Evolutionary conservation across 2,329 filamentous ascomycete species (phyloP).

Genomic region (Aspergillus sp.): DNA sequence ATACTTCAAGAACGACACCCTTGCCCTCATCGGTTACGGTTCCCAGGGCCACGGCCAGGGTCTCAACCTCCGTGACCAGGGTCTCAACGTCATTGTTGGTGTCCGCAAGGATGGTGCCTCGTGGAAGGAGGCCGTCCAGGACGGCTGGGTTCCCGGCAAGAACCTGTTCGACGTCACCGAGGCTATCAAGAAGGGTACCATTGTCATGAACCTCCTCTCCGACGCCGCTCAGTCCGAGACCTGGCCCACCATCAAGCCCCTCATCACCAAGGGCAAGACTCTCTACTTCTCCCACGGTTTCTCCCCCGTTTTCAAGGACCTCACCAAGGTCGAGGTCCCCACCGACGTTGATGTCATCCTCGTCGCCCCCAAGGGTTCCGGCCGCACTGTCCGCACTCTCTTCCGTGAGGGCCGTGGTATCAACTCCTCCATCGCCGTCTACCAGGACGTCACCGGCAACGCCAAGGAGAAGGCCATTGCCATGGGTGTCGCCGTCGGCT

Average conservation of each 20-base stretch:
- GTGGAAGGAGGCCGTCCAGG: conserved; percentile 95
- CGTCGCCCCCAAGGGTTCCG: conserved; percentile 97
- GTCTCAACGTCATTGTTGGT: conserved; percentile 97
- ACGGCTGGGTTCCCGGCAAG: conserved; percentile 97
- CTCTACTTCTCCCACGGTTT: conserved; percentile 99
- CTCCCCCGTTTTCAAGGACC: conserved; percentile 99
- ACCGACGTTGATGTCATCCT: conserved; percentile 98
- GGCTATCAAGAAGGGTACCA: conserved; percentile 89
- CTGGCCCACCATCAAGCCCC: conserved; percentile 97
- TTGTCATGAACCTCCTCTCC: conserved; percentile 98
- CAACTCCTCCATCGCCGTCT: conserved; percentile 99
- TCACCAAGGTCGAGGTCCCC: conserved; percentile 98
- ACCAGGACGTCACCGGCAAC: conserved; percentile 96
- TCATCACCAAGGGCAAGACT: conserved; percentile 99
- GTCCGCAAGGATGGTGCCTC: conserved; percentile 98
- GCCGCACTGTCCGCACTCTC: conserved; percentile 95
- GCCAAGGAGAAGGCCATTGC: conserved; percentile 98
- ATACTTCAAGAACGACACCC: conserved; percentile 99
- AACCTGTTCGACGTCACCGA: conserved; percentile 99
- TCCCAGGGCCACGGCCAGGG: conserved; percentile 99
- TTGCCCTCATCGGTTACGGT: conserved; percentile 97
- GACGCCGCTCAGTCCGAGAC: conserved; percentile 99
- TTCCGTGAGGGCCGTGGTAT: conserved; percentile 99
- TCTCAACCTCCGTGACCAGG: conserved; percentile 99
- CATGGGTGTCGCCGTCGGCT: conserved; percentile 94